Evolutionary conservation across 1,284 basidiomycete species (phyloP), one percentile per base, ranked within the genome.

Genomic region (Crepidotus sp.): DNA sequence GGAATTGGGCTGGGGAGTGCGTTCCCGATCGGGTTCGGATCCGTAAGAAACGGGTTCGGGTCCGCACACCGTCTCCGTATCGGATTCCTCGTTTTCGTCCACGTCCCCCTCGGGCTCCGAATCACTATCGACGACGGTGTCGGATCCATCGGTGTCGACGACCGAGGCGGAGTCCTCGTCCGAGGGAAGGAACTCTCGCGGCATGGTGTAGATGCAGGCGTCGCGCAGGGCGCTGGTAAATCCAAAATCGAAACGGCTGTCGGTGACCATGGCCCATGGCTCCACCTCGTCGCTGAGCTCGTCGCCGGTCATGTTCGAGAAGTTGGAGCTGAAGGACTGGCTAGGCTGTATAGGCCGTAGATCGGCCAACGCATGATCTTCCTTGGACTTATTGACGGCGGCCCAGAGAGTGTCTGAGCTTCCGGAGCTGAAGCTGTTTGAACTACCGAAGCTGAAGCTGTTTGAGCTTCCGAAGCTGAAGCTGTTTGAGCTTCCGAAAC

Each of bases 221-320:
- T 48, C 41, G 22, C 32, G 37, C 15, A 48, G 41, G 22, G 32
- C 46, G 15, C 26, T 27, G 21, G 32, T 32, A 37, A 48, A 48
- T 2, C 36, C 46, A 11, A 47, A 47, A 26, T 47, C 46, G 36
- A 30, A 42, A 19, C 37, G 31, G 22, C 22, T 32, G 27, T 32
- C 37, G 27, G 31, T 24, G 24, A 3, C 15, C 24, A 35, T 29
- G 0, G 29, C 8, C 46, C 46, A 48, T 3, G 46, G 46, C 8
- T 40, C 41, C 5, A 43, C 33, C 15, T 35, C 41, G 10, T 48
- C 41, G 29, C 25, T 29, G 25, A 48, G 47, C 24, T 48, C 47
- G 33, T 48, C 47, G 0, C 35, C 42, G 3, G 47, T 37, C 38
- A 48, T 44, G n/a, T 7, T 10, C 10, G 41, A 25, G 38, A 45